Evolutionary conservation across 352 stramenopile species (phyloP), one percentile per base, ranked within the genome.

Genomic region (Phytophthora cactorum): DNA sequence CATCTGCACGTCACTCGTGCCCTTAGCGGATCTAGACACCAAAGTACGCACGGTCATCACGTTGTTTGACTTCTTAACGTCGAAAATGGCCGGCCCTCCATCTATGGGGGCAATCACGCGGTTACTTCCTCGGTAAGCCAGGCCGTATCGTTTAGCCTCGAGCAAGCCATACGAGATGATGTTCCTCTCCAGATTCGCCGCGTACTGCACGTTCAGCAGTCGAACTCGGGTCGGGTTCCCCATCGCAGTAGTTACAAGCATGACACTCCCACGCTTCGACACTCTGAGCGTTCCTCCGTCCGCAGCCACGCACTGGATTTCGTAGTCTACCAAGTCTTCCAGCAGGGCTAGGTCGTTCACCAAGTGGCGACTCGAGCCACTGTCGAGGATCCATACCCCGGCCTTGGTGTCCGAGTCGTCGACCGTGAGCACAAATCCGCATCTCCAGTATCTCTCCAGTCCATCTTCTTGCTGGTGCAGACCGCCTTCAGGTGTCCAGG

Each of bases 141-240:
- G 43, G 44, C 10, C 45, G n/a, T n/a, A n/a, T n/a, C n/a, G n/a
- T n/a, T n/a, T n/a, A n/a, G n/a, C n/a, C n/a, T n/a, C n/a, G n/a
- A 72, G 17, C 51, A 59, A 28, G 2, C 66, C 52, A 11, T 74
- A 69, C 0, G 66, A 69, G 14, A 66, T 69, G 1, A 74, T 62
- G 59, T 66, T 74, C 34, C 66, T 64, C 39, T 65, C 54, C 1
- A 67, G 25, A 25, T 36, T 59, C 41, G 49, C 29, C 8, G 59
- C 51, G 50, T 60, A 56, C 31, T 60, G 59, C 50, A 60, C 51
- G 52, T 68, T 22, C 0, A 68, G 43, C 43, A 62, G 25, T 25
- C 3, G 10, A 52, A 68, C 52, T 5, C 45, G 52, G 14, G 45
- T 63, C 17, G 14, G 41, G 22, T 65, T 46, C 1, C 58, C 47